phyloP scores from a whole-genome alignment of 2,329 filamentous ascomycete species.

The Sporothrix humicola region DNA sequence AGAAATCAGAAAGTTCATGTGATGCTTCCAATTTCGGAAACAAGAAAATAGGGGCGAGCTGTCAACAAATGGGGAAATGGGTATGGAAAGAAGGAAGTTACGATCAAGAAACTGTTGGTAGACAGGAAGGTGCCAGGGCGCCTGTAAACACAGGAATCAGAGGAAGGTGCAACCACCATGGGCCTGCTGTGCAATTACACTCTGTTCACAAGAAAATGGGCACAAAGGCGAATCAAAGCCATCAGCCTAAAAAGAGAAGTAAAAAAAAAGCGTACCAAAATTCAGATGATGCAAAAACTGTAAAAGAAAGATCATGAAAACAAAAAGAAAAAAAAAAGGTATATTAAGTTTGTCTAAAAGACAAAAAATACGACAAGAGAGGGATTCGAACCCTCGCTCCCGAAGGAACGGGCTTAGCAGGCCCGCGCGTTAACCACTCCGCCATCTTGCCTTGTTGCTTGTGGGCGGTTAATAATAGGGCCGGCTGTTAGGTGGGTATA shows the following conservation, averaged over 20 bases:
- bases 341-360: not conserved
- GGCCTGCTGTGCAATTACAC: not conserved
- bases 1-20: not conserved
- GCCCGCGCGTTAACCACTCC: constrained; percentile 36
- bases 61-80: too few relatives aligned
- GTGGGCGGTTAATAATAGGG: constrained; percentile 14
- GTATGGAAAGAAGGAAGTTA: not conserved
- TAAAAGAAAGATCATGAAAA: not conserved
- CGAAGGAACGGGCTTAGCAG: constrained; percentile 35
- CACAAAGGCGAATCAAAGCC: not conserved
- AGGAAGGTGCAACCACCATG: not conserved
- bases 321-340: not conserved
- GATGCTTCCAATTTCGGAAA: not conserved
- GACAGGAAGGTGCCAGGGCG: not conserved
- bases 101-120: not conserved
- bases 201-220: not conserved
- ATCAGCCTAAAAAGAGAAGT: not conserved
- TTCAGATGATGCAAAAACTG: not conserved
- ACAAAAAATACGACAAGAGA: constrained; percentile 30
- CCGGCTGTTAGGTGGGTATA: not conserved
- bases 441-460: constrained; percentile 32
- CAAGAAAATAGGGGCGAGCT: not conserved
- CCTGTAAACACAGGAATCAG: not conserved
- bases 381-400: constrained; percentile 35
- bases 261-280: not conserved